Percentiles rank a stretch among this genome's conserved stretches.
Evolutionary conservation across 257 asterid genomes (phyloP).

Genomic region (Gentiana dahurica): DNA sequence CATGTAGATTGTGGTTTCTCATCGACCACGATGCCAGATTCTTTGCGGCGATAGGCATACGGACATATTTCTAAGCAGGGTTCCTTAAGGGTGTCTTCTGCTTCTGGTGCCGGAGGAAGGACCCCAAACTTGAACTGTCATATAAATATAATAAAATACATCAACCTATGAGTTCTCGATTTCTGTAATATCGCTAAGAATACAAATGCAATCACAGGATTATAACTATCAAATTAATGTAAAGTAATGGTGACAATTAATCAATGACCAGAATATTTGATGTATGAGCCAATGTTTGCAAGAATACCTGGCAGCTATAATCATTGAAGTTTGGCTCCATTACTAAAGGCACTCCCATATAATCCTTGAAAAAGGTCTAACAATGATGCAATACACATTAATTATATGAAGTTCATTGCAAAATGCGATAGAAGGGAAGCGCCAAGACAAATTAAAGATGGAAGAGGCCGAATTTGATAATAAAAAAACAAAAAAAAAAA

Average conservation of each 20-base stretch:
- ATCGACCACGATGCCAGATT: slow-evolving; percentile 8
- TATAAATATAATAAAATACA: background rate
- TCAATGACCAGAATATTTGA: too few species aligned
- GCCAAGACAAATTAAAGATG: background rate
- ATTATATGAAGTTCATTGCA: background rate
- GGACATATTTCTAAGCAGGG: slow-evolving; percentile 76
- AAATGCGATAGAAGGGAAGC: background rate
- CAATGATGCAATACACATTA: background rate
- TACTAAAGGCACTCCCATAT: slow-evolving; percentile 72
- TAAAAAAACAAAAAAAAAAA: too few species aligned
- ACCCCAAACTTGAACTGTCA: slow-evolving; percentile 74
- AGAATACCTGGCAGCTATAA: slow-evolving; percentile 75
- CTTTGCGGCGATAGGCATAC: slow-evolving; percentile 38
- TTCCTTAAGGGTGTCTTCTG: slow-evolving; percentile 51
- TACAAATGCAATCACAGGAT: too few species aligned
- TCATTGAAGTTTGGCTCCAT: slow-evolving; percentile 86
- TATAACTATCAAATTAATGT: background rate
- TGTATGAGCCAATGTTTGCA: background rate
- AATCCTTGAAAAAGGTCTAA: slow-evolving; percentile 62
- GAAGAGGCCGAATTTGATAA: too few species aligned
- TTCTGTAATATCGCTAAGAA: too few species aligned
- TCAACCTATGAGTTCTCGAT: too few species aligned
- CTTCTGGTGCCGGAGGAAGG: slow-evolving; percentile 47
- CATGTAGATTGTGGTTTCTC: slow-evolving; percentile 24
- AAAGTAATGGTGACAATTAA: too few species aligned